Conservation (phyloP, 176 grass and related monocot species). For the Triticum timopheevii region DNA sequence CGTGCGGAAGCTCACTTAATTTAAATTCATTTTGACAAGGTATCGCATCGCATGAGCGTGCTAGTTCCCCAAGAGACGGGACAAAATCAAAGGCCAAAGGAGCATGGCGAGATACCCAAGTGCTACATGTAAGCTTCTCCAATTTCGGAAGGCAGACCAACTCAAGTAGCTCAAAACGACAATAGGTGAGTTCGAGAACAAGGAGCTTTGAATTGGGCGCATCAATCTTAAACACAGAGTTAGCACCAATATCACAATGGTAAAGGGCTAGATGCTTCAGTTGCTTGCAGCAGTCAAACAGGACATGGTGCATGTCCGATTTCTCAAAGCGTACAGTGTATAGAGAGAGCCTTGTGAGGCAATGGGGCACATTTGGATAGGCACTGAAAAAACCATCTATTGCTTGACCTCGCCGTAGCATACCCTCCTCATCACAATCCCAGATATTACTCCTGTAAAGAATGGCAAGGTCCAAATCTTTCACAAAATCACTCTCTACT, state of each 20-base stretch:
- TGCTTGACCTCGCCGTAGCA: neutral
- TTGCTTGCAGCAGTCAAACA: neutral
- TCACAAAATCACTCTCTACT: neutral
- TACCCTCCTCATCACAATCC: too few relatives aligned
- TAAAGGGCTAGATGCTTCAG: neutral
- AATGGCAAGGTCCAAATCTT: neutral
- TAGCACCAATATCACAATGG: too few relatives aligned
- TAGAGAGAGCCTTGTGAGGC: neutral
- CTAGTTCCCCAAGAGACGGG: too few relatives aligned
- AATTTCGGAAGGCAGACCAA: neutral
- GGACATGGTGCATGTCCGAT: neutral
- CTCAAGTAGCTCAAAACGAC: neutral
- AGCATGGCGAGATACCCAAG: neutral
- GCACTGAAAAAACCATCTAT: neutral
- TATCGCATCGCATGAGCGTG: too few relatives aligned
- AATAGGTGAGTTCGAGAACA: neutral
- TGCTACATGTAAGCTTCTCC: neutral
- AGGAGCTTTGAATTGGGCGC: neutral
- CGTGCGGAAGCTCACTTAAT: slow-evolving; percentile 11
- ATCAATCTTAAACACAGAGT: neutral
- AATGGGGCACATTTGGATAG: neutral
- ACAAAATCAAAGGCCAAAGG: neutral
- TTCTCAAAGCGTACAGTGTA: neutral
- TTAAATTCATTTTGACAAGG: neutral
- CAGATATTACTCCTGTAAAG: neutral